Base-by-base conservation (phyloP, 495 filamentous ascomycete species). In the Penicillium paradoxum region DNA sequence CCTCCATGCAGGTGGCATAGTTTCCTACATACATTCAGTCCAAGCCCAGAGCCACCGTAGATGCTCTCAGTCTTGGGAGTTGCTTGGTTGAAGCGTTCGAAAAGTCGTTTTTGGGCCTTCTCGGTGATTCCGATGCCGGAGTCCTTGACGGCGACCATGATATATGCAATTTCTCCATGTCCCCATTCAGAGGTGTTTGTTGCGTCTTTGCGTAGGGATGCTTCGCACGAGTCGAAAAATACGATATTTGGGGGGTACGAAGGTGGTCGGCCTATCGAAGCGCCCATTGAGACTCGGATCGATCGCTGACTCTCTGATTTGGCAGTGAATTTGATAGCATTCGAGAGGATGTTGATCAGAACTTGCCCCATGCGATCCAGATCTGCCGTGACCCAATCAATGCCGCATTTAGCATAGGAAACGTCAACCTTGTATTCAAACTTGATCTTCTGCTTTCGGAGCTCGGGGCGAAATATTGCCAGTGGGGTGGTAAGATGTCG, bases 11-110 rank as follows among this genome's bases (percentile, higher is more conserved):
- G 64, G 57, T 92, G 88, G 17, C 86, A 88, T 7, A 95, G 71
- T 48, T 85, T 82, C 33, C 87, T 74, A 25, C 84, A 89, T 49
- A 95, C 91, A 69, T 91, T 95, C 4, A 95, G 74, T 0, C 90
- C 90, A 3, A 95, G 76, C 0, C 90, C 90, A 5, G 83, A 90
- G 3, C 90, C 90, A 17, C 89, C 90, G 54, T 93, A 95, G 33
- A 86, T 80, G 1, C 88, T 80, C 51, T 92, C 87, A 0, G 89
- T 92, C 36, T 84, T 77, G 2, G 88, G 88, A 19, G 79, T 85
- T 0, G 87, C 85, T 69, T 93, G 89, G 3, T 85, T 87, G 68
- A 95, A 95, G 11, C 89, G 79, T 46, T 86, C 82, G 64, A 95
- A 95, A 0, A 95, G 73, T 7, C 84, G 72, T 50, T 85, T 84